These are phyloP conservation scores for Holtermanniella nyarrowii DNA, from an alignment of 768 basidiomycete genomes.

Conservation along the genomic window DNA sequence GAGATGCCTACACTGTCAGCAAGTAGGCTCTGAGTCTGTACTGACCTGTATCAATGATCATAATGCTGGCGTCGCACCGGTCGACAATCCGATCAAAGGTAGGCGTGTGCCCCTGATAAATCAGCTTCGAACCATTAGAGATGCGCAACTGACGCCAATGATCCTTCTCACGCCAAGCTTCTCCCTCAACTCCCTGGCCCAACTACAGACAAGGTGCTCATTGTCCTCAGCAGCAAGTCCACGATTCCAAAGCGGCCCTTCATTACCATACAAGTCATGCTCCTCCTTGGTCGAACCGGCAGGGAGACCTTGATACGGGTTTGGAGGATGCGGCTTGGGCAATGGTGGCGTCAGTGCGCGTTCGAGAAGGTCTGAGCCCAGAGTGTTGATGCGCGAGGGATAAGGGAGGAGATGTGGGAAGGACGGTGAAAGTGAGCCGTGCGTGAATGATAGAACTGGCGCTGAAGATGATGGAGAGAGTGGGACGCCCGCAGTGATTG, in stretches of 20 bases:
- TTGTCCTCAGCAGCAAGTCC: slow-evolving; percentile 77
- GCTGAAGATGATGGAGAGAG: slow-evolving; percentile 42
- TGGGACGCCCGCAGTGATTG: slow-evolving; percentile 43
- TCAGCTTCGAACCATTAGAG: neutral
- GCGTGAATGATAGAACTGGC: slow-evolving; percentile 68
- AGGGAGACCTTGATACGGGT: slow-evolving; percentile 56
- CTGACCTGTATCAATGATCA: slow-evolving; percentile 88
- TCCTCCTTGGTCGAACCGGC: slow-evolving; percentile 57
- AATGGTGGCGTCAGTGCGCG: slow-evolving; percentile 64
- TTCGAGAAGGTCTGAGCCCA: slow-evolving; percentile 58
- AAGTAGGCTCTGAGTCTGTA: neutral
- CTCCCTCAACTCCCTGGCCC: slow-evolving; percentile 59
- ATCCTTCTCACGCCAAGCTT: slow-evolving; percentile 74
- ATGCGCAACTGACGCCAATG: slow-evolving; percentile 45
- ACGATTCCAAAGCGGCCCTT: slow-evolving; percentile 90
- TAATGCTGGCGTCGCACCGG: slow-evolving; percentile 79
- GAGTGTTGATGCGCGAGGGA: slow-evolving; percentile 67
- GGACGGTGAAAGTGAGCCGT: slow-evolving; percentile 79
- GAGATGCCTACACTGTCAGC: slow-evolving; percentile 58
- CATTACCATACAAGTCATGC: slow-evolving; percentile 56
- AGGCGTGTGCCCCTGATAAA: slow-evolving; percentile 73
- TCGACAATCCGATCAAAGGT: slow-evolving; percentile 78
- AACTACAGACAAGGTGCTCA: slow-evolving; percentile 53
- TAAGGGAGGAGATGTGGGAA: slow-evolving; percentile 60
- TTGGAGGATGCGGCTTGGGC: slow-evolving; percentile 67